Percentiles rank a stretch among this genome's conserved stretches.
Conservation (phyloP, 2,329 filamentous ascomycete genomes). For the Stylonectria norvegica region DNA sequence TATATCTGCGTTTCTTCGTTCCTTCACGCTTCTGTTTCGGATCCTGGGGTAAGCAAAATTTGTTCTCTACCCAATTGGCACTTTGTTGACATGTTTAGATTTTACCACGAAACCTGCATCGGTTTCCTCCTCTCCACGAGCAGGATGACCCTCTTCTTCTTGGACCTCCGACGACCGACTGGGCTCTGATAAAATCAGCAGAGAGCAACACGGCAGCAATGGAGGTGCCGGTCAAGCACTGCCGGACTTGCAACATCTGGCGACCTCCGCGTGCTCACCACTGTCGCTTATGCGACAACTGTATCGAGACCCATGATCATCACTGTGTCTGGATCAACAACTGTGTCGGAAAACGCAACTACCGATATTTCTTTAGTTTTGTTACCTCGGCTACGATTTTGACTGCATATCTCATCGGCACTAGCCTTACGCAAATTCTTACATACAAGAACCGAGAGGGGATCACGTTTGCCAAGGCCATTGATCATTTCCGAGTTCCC, state of each 20-base stretch:
- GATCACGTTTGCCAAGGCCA: conserved; percentile 65
- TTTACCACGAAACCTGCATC: conserved; percentile 85
- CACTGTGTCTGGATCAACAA: conserved; percentile 99
- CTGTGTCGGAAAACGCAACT: conserved; percentile 93
- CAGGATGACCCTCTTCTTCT: conserved; percentile 77
- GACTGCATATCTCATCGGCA: conserved; percentile 69
- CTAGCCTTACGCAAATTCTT: conserved; percentile 76
- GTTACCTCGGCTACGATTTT: conserved; percentile 76
- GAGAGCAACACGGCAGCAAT: conserved; percentile 77
- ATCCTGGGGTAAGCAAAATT: conserved; percentile 78
- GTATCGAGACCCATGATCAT: conserved; percentile 94
- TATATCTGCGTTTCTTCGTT: conserved; percentile 92
- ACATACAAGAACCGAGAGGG: conserved; percentile 63
- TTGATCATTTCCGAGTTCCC: conserved; percentile 69
- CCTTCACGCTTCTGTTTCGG: conserved; percentile 83
- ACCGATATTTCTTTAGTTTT: conserved; percentile 96
- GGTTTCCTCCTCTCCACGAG: conserved; percentile 71
- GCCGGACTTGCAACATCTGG: conserved; percentile 97
- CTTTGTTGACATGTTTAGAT: conserved; percentile 54
- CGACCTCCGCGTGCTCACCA: conserved; percentile 92
- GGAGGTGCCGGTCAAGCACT: conserved; percentile 98
- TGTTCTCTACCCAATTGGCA: background rate
- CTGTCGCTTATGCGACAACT: conserved; percentile 95
- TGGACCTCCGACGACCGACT: conserved; percentile 85
- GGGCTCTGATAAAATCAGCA: conserved; percentile 84